A percentile compares a stretch with the other conserved stretches of the same genome.
Conservation (phyloP, 805 yeast species). For the Candida multigemmis region DNA sequence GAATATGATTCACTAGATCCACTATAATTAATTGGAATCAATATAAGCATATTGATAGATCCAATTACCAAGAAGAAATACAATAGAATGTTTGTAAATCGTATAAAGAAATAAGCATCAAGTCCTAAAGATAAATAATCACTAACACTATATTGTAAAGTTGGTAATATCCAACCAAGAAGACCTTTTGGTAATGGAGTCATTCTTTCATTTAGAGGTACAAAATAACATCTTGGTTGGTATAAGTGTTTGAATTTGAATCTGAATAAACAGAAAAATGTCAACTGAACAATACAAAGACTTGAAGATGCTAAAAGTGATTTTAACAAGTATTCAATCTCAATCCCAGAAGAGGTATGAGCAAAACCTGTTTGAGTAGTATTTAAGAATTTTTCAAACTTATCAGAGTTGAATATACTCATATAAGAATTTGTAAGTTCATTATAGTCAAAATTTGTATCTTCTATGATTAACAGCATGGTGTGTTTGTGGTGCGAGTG, state of each 20-base stretch:
- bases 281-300: conserved; percentile 45
- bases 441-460: conserved; percentile 12
- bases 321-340: conserved; percentile 45
- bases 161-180: conserved; percentile 49
- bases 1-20: conserved; percentile 20
- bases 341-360: conserved; percentile 48
- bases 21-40: conserved; percentile 55
- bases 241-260: conserved; percentile 32
- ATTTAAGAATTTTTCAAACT: conserved; percentile 32
- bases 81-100: conserved; percentile 48
- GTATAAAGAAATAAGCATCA: conserved; percentile 66
- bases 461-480: conserved; percentile 11
- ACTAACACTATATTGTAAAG: conserved; percentile 28
- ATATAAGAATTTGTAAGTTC: conserved; percentile 18
- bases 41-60: conserved; percentile 43
- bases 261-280: conserved; percentile 27
- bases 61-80: conserved; percentile 46
- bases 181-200: conserved; percentile 31
- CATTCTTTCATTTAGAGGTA: conserved; percentile 29
- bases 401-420: conserved; percentile 17
- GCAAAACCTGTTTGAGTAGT: conserved; percentile 53
- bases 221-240: conserved; percentile 44
- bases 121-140: conserved; percentile 47
- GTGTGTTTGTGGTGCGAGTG: conserved; percentile 2
- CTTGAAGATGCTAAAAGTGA: conserved; percentile 46